phyloP scores from a whole-genome alignment of 371 early-diverging fungal species.

The Cokeromyces recurvatus region DNA sequence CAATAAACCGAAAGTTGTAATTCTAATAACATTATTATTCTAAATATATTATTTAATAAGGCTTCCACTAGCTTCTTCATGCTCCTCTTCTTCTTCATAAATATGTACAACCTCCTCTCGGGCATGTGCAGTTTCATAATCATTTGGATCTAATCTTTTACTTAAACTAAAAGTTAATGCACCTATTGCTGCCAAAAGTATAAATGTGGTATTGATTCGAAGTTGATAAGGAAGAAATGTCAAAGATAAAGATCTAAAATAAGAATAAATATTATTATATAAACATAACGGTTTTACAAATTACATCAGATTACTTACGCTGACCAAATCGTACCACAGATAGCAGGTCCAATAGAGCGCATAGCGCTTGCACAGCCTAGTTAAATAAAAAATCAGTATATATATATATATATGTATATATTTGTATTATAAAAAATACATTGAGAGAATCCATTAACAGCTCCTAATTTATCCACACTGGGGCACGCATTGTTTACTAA shows the following conservation, averaged over 20 bases:
- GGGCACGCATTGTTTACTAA: conserved; percentile 35
- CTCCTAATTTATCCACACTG: conserved; percentile 25
- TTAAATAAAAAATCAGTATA: neutral
- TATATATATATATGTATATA: too few relatives aligned
- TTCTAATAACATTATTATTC: too few relatives aligned
- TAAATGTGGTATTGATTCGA: conserved; percentile 26
- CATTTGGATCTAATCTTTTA: conserved; percentile 15
- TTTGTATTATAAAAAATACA: conserved; percentile 18
- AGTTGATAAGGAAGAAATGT: conserved; percentile 20
- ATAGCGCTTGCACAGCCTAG: conserved; percentile 40
- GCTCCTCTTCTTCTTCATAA: conserved; percentile 2
- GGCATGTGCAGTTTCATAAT: conserved; percentile 21
- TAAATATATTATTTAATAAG: too few relatives aligned
- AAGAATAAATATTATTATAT: neutral
- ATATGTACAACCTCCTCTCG: conserved; percentile 20
- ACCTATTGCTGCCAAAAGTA: conserved; percentile 18
- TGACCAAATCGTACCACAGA: conserved; percentile 42
- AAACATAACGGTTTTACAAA: neutral
- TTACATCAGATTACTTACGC: conserved; percentile 15
- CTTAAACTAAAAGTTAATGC: conserved; percentile 19
- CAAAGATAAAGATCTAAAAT: conserved; percentile 21
- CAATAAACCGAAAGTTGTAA: too few relatives aligned
- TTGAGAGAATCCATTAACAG: conserved; percentile 40
- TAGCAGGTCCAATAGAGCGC: conserved; percentile 40
- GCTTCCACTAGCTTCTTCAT: too few relatives aligned